phyloP scores from a whole-genome alignment of 176 grass and related monocot genomes.

The Musa troglodytarum region DNA sequence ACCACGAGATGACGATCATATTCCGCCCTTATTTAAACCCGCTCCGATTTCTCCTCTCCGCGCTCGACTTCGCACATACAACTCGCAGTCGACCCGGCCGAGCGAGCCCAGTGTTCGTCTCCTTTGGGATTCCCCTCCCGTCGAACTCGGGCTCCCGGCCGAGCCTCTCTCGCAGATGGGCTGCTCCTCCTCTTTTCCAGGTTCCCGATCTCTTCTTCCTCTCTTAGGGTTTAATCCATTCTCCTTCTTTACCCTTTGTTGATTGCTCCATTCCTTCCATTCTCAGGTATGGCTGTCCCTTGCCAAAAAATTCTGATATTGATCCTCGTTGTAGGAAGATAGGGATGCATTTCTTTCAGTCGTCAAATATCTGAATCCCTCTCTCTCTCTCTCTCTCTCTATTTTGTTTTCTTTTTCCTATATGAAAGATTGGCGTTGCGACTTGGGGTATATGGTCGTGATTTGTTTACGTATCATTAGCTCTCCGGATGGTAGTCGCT shows the following conservation, averaged over 20 bases:
- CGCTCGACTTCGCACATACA: background rate
- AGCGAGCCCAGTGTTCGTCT: background rate
- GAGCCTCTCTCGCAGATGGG: constrained; percentile 2
- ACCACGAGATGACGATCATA: too few relatives aligned
- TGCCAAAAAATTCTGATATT: background rate
- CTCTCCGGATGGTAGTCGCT: too few relatives aligned
- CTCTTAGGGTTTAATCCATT: background rate
- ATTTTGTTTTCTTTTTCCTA: too few relatives aligned
- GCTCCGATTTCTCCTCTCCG: background rate
- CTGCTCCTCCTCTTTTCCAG: constrained; percentile 13
- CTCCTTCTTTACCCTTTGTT: background rate
- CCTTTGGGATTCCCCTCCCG: background rate
- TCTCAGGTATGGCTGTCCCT: background rate
- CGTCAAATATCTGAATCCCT: too few relatives aligned
- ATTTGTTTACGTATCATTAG: too few relatives aligned
- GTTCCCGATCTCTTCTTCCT: background rate
- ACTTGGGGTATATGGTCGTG: too few relatives aligned
- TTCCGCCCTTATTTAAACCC: background rate
- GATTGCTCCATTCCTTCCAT: background rate
- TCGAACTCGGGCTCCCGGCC: background rate
- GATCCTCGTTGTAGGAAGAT: background rate
- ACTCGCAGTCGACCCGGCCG: background rate
- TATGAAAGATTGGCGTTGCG: too few relatives aligned
- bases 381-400: too few relatives aligned
- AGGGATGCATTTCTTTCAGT: background rate